phyloP scores from a whole-genome alignment of 2,329 filamentous ascomycete genomes.

The Xylogone sp. region DNA sequence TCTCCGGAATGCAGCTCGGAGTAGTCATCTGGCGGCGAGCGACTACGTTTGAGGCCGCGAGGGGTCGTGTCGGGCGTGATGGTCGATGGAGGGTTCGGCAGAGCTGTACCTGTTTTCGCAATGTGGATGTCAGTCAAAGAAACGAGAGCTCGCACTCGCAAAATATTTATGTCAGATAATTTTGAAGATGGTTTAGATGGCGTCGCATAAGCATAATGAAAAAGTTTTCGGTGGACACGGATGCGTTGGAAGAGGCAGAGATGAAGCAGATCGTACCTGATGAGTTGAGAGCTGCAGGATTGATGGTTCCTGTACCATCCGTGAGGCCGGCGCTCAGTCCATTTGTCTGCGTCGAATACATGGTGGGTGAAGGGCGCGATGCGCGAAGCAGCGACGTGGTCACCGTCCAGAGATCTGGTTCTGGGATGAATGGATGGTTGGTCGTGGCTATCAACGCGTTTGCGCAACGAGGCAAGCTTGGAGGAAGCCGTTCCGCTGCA shows the following conservation, averaged over 20 bases:
- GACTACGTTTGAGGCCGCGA: slow-evolving; percentile 75
- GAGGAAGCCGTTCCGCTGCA: slow-evolving; percentile 12
- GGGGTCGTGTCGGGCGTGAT: slow-evolving; percentile 51
- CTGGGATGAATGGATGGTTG: slow-evolving; percentile 10
- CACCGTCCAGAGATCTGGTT: slow-evolving; percentile 23
- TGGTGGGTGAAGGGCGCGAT: slow-evolving; percentile 24
- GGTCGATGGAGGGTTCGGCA: slow-evolving; percentile 30
- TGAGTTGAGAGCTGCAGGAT: slow-evolving; percentile 81
- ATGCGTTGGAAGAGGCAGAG: slow-evolving; percentile 14
- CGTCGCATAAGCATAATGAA: slow-evolving; percentile 7
- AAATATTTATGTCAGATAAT: neutral
- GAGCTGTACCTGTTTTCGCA: slow-evolving; percentile 17
- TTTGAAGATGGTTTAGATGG: neutral
- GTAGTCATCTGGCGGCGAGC: slow-evolving; percentile 58
- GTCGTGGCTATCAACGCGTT: slow-evolving; percentile 16
- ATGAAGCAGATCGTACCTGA: slow-evolving; percentile 55
- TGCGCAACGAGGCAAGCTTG: slow-evolving; percentile 16
- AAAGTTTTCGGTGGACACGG: slow-evolving; percentile 10
- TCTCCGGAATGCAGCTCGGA: slow-evolving; percentile 49
- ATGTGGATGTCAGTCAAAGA: slow-evolving; percentile 19
- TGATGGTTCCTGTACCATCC: slow-evolving; percentile 84
- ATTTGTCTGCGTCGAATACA: slow-evolving; percentile 62
- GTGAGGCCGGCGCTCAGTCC: slow-evolving; percentile 48
- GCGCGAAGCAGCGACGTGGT: slow-evolving; percentile 39
- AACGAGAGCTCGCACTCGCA: slow-evolving; percentile 1